Conservation (phyloP, 352 stramenopile genomes). For the Pythium rishiriense region DNA sequence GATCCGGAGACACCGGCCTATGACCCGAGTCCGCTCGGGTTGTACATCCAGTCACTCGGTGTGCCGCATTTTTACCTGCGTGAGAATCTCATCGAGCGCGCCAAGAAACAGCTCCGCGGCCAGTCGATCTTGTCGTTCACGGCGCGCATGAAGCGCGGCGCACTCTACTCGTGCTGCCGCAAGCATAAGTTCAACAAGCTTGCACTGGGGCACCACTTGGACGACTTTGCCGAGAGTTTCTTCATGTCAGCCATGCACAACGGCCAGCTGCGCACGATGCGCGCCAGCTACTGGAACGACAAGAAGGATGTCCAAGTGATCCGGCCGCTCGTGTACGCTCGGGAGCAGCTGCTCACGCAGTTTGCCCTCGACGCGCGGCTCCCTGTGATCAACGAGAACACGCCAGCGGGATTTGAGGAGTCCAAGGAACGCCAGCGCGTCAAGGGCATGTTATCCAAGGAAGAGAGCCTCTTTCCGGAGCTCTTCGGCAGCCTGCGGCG, state of each 20-base stretch:
- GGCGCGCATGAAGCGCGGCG: slow-evolving; percentile 92
- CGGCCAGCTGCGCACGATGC: slow-evolving; percentile 89
- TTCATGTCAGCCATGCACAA: slow-evolving; percentile 93
- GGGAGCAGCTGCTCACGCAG: slow-evolving; percentile 88
- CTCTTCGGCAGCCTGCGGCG: slow-evolving; percentile 47
- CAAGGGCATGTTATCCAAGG: slow-evolving; percentile 91
- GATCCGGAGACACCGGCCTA: slow-evolving; percentile 94
- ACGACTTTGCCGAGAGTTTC: slow-evolving; percentile 96
- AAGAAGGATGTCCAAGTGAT: slow-evolving; percentile 92
- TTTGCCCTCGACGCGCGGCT: slow-evolving; percentile 70
- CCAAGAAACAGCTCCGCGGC: slow-evolving; percentile 65
- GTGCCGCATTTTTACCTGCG: slow-evolving; percentile 92
- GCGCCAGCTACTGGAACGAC: slow-evolving; percentile 94
- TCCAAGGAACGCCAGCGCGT: slow-evolving; percentile 93
- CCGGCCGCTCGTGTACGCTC: slow-evolving; percentile 91
- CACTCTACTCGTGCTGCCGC: slow-evolving; percentile 32
- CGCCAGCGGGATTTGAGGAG: slow-evolving; percentile 95
- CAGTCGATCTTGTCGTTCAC: slow-evolving; percentile 92
- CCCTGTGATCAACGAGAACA: slow-evolving; percentile 97
- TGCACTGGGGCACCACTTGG: slow-evolving; percentile 90
- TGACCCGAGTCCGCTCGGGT: slow-evolving; percentile 93
- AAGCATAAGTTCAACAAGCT: slow-evolving; percentile 37
- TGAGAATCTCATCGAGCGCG: slow-evolving; percentile 81
- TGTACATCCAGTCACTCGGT: slow-evolving; percentile 92
- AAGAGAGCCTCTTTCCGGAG: slow-evolving; percentile 87